Evolutionary conservation across 2,329 filamentous ascomycete species (phyloP), one percentile per base, ranked within the genome.

Genomic region (Furcasterigmium sp.): DNA sequence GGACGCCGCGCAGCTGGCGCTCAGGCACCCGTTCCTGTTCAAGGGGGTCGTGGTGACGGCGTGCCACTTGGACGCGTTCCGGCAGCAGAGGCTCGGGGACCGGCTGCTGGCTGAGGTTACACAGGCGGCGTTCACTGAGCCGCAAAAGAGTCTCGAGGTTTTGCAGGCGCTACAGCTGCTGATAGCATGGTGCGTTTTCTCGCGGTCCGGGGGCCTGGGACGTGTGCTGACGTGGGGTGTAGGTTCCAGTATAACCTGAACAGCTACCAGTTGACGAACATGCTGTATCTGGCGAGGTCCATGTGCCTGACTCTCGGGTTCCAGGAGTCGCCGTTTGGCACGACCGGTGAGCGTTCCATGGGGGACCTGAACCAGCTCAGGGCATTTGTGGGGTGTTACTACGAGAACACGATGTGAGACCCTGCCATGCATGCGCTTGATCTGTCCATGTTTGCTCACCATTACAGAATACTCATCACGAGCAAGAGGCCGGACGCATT

Each of bases 181-280:
- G 13, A 53, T 75, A 17, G 62, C 64, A 8, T 76, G 73, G 72
- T 73, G 50, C 42, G 23, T 26, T 11, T 7, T 11, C 23, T 11
- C 7, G 23, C n/a, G n/a, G n/a, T n/a, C n/a, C n/a, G n/a, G n/a
- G n/a, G n/a, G n/a, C n/a, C n/a, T n/a, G n/a, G n/a, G n/a, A n/a
- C n/a, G n/a, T n/a, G n/a, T 62, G 55, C 4, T 18, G 23, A 26
- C 23, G 11, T n/a, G n/a, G 23, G 7, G 7, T 26, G 23, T 29
- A 71, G 69, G 68, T 72, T 65, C 43, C 68, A 74, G 46, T 70
- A 70, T 51, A 69, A 64, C 29, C 56, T 75, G 38, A 72, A 69
- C 51, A 72, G 68, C 49, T 68, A 70, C 38, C 70, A 75, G 52
- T 57, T 75, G 29, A 73, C 66, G 1, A 75, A 75, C 41, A 44